Percentiles rank a stretch among this genome's conserved stretches.
Evolutionary conservation across 2,329 filamentous ascomycete genomes (phyloP).

Genomic region (Claviceps pazoutovae): DNA sequence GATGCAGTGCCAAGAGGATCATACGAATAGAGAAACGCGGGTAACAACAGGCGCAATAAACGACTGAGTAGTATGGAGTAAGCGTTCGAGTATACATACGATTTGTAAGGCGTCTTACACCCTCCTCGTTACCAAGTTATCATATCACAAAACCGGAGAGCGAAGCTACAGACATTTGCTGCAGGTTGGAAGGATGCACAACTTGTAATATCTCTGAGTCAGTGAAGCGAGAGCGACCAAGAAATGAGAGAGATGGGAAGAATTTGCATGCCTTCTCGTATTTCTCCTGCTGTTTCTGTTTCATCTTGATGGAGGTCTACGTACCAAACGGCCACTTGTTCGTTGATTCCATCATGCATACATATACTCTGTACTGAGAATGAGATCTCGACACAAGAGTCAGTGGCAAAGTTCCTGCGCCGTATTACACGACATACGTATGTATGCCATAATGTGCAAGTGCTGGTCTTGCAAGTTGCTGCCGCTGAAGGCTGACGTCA

Average conservation of each 20-base stretch:
- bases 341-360: neutral
- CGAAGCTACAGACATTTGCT: slow-evolving; percentile 1
- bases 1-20: no score
- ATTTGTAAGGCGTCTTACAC: neutral
- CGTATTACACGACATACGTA: neutral
- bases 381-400: neutral
- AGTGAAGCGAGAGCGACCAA: neutral
- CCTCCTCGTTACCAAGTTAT: neutral
- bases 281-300: neutral
- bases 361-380: neutral
- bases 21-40: no score
- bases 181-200: neutral
- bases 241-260: neutral
- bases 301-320: neutral
- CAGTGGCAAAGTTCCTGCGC: neutral
- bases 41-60: no score
- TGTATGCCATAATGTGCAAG: neutral
- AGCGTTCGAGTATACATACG: no score
- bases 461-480: neutral
- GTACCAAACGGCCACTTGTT: neutral
- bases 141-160: neutral
- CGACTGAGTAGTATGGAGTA: no score
- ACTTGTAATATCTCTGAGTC: neutral
- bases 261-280: neutral
- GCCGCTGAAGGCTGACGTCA: neutral